Evolutionary conservation across 148 eudicot species (phyloP).

Genomic region (Camellia japonica): DNA sequence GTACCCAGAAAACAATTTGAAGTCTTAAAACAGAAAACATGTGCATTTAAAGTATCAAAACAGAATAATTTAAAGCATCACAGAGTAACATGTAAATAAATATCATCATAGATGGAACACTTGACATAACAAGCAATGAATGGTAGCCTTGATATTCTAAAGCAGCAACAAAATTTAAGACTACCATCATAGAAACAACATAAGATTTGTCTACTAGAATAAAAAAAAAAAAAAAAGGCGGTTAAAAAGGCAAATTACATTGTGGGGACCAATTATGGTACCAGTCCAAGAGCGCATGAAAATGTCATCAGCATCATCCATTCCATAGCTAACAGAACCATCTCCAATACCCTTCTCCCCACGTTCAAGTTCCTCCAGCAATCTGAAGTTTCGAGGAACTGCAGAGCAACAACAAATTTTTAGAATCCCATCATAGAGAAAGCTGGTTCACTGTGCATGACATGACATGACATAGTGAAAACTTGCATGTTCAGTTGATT

Average conservation of each 20-base stretch:
- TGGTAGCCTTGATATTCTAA: neutral
- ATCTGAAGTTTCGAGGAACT: slow-evolving; percentile 58
- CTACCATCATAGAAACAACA: neutral
- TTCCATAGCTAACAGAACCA: slow-evolving; percentile 63
- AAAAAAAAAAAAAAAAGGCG: neutral
- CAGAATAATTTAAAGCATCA: neutral
- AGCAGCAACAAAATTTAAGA: neutral
- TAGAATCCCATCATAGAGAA: neutral
- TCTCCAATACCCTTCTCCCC: slow-evolving; percentile 68
- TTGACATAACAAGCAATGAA: neutral
- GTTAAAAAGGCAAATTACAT: slow-evolving; percentile 22
- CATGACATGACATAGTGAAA: neutral
- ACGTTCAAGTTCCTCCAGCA: slow-evolving; percentile 59
- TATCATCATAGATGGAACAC: neutral
- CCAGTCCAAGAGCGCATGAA: slow-evolving; percentile 71
- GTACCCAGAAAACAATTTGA: neutral
- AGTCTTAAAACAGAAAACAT: neutral
- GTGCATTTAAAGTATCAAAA: neutral
- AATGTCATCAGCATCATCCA: slow-evolving; percentile 65
- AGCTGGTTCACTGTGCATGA: neutral
- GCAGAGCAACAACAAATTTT: neutral
- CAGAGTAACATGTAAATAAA: neutral
- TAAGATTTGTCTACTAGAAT: neutral
- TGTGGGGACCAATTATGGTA: slow-evolving; percentile 61
- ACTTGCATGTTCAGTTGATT: neutral